A percentile compares a stretch with the other conserved stretches of the same genome.
Evolutionary conservation across 768 basidiomycete genomes (phyloP).

Genomic region (Macrolepiota dolichaula): DNA sequence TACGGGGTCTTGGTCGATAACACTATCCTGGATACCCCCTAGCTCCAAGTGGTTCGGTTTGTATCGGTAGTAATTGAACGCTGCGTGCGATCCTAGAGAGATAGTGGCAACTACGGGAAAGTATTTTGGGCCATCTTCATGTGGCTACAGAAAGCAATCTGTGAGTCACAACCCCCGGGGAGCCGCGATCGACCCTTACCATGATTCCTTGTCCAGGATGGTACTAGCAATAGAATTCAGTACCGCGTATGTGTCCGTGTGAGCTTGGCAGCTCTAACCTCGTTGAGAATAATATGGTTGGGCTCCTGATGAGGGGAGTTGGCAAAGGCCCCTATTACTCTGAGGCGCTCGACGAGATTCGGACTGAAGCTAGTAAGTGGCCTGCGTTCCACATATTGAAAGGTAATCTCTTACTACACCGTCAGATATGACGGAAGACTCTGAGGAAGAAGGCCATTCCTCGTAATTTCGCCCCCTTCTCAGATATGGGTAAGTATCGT

Average conservation of each 20-base stretch:
- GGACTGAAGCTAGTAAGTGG: conserved; percentile 48
- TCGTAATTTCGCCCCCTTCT: conserved; percentile 70
- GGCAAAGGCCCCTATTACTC: conserved; percentile 59
- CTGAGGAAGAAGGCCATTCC: conserved; percentile 65
- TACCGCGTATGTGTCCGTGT: background rate
- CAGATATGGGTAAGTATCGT: conserved; percentile 2
- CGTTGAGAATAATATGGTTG: conserved; percentile 90
- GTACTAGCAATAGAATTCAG: conserved; percentile 48
- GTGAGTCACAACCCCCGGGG: conserved; percentile 8
- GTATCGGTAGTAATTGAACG: conserved; percentile 83
- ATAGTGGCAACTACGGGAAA: conserved; percentile 88
- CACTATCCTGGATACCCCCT: conserved; percentile 34
- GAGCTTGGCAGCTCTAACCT: conserved; percentile 39
- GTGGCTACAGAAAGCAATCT: conserved; percentile 52
- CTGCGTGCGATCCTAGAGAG: conserved; percentile 78
- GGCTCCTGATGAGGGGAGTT: conserved; percentile 62
- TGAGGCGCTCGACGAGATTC: conserved; percentile 69
- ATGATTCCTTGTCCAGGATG: conserved; percentile 90
- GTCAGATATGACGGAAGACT: conserved; percentile 68
- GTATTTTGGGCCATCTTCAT: conserved; percentile 91
- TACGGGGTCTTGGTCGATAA: conserved; percentile 63
- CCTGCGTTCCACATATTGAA: background rate
- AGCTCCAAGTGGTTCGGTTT: conserved; percentile 20
- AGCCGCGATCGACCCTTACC: conserved; percentile 39
- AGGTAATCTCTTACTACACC: conserved; percentile 48